These are phyloP conservation scores for Phaffia australis DNA, from an alignment of 768 basidiomycete genomes.

Conservation along the genomic window DNA sequence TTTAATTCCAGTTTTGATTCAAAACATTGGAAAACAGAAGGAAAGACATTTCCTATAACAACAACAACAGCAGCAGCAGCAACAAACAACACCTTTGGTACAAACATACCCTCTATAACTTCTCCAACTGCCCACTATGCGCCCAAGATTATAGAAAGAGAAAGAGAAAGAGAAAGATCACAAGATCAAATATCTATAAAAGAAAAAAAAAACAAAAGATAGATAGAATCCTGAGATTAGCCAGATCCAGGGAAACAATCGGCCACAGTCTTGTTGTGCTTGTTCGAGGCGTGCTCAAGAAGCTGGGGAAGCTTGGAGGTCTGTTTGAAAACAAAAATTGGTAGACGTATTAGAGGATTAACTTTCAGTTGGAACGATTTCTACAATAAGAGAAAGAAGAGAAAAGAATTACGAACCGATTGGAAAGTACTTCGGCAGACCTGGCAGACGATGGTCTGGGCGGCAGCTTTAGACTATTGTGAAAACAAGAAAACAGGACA, in stretches of 20 bases:
- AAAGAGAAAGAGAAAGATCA: no score
- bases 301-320: constrained; percentile 23
- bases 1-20: no score
- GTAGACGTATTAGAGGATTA: not conserved
- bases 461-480: constrained; percentile 19
- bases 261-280: constrained; percentile 23
- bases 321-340: not conserved
- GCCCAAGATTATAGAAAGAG: no score
- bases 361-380: not conserved
- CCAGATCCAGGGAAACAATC: not conserved
- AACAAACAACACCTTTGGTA: no score
- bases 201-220: no score
- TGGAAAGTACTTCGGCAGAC: constrained; percentile 20
- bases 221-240: no score
- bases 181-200: no score
- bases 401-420: not conserved
- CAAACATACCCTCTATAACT: no score
- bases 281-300: constrained; percentile 23
- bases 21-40: no score
- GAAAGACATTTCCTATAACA: no score
- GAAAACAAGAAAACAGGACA: not conserved
- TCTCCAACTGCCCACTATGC: no score
- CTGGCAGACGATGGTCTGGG: constrained; percentile 21
- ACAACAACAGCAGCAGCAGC: no score
- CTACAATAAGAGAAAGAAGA: not conserved